phyloP scores from a whole-genome alignment of 192 early-diverging fungal genomes.

The Coemansia furcata region DNA sequence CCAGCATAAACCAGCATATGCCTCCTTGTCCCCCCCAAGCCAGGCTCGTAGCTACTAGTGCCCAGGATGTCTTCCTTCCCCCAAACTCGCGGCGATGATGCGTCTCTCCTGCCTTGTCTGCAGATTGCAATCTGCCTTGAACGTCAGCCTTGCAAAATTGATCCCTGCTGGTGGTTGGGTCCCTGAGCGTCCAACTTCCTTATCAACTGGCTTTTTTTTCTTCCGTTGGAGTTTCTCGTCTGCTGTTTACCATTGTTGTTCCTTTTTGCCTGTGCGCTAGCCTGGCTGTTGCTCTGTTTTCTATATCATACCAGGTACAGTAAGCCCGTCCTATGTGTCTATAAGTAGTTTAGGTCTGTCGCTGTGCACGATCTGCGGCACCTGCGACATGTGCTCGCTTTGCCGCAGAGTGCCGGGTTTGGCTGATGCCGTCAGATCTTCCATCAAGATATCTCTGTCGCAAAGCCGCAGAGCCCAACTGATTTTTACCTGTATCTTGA shows the following conservation, averaged over 20 bases:
- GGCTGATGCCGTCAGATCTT: not conserved
- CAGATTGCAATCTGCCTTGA: constrained; percentile 3
- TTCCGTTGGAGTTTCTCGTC: not conserved
- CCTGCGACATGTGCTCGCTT: not conserved
- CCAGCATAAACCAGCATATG: constrained; percentile 9
- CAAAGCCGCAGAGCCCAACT: not conserved
- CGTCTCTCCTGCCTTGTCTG: not conserved
- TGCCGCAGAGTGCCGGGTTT: not conserved
- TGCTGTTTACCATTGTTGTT: not conserved
- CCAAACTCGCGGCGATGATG: constrained; percentile 7
- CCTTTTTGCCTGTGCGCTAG: not conserved
- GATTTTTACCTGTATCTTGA: not conserved
- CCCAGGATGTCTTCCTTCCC: not conserved
- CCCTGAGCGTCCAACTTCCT: not conserved
- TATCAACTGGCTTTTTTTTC: not conserved
- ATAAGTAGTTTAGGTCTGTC: not conserved
- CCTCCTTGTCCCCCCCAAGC: not conserved
- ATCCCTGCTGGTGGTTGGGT: not conserved
- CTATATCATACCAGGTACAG: constrained; percentile 3
- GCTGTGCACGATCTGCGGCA: not conserved
- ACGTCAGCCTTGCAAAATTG: not conserved
- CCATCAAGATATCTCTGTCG: not conserved
- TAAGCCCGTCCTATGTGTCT: not conserved
- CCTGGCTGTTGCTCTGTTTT: not conserved
- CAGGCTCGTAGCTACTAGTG: not conserved